A percentile compares a stretch with the other conserved stretches of the same genome.
phyloP scores from a whole-genome alignment of 2,329 filamentous ascomycete genomes.

The Colletotrichum truncatum region DNA sequence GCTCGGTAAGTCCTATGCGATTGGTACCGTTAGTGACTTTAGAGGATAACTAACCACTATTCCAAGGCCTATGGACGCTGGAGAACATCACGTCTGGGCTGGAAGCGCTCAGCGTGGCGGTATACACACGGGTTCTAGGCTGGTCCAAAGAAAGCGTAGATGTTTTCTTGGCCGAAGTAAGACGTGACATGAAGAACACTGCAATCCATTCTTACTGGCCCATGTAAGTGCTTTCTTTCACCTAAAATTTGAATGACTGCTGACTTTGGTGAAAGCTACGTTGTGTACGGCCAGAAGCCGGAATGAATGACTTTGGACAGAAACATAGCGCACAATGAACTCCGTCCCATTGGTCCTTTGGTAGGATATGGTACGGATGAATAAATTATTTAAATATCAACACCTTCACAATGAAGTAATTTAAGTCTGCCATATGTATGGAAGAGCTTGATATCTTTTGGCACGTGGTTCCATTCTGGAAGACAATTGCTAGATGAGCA shows the following conservation, averaged over 20 bases:
- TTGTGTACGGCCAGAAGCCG: slow-evolving; percentile 28
- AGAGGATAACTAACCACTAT: neutral
- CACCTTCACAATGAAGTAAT: no score
- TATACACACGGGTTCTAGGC: slow-evolving; percentile 38
- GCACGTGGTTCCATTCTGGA: no score
- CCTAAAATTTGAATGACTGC: accelerated
- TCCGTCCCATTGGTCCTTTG: no score
- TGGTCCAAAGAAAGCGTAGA: slow-evolving; percentile 37
- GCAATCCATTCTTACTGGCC: slow-evolving; percentile 35
- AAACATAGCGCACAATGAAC: no score
- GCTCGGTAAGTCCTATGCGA: slow-evolving; percentile 40
- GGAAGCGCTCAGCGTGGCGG: slow-evolving; percentile 37
- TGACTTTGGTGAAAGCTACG: neutral
- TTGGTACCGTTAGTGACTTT: neutral
- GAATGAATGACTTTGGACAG: no score
- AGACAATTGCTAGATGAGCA: no score
- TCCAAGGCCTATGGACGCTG: slow-evolving; percentile 33
- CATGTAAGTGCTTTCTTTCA: neutral
- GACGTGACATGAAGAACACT: slow-evolving; percentile 36
- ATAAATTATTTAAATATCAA: no score
- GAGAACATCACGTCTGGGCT: slow-evolving; percentile 34
- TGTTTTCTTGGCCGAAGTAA: slow-evolving; percentile 36
- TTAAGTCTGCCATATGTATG: no score
- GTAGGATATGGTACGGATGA: no score
- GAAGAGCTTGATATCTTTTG: no score